phyloP scores from a whole-genome alignment of 1,284 basidiomycete genomes.

The Grifola frondosa region DNA sequence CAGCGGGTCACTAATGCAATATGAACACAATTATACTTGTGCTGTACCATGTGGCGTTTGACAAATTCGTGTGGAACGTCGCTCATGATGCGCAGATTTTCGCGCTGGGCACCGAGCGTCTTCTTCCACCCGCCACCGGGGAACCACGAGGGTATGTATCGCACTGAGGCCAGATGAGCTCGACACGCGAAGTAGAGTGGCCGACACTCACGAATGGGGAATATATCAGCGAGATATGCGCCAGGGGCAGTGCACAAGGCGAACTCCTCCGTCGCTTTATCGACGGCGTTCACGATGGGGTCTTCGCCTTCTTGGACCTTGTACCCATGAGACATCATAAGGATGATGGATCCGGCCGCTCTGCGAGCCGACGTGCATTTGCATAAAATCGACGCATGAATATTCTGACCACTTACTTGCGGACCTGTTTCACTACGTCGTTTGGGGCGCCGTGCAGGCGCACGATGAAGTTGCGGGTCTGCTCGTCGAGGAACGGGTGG shows the following conservation, averaged over 20 bases:
- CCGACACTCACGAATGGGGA: conserved; percentile 28
- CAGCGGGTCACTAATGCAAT: too few species aligned
- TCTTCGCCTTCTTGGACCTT: conserved; percentile 31
- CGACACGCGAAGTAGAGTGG: background rate
- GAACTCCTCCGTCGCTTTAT: conserved; percentile 31
- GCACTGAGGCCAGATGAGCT: conserved; percentile 6
- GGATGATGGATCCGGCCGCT: conserved; percentile 32
- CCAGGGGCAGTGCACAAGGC: conserved; percentile 26
- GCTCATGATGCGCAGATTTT: conserved; percentile 19
- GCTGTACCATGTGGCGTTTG: conserved; percentile 22
- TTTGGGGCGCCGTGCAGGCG: conserved; percentile 19
- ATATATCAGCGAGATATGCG: conserved; percentile 31
- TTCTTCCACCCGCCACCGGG: conserved; percentile 29
- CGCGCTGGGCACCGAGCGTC: conserved; percentile 17
- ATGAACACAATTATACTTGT: background rate
- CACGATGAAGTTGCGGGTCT: conserved; percentile 23
- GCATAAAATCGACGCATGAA: background rate
- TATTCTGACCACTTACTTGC: conserved; percentile 20
- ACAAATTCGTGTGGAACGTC: conserved; percentile 23
- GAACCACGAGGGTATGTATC: conserved; percentile 30
- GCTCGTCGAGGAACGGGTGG: conserved; percentile 23
- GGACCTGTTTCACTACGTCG: conserved; percentile 23
- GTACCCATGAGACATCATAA: conserved; percentile 38
- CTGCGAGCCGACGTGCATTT: conserved; percentile 16
- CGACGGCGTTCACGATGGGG: conserved; percentile 30